A percentile compares a stretch with the other conserved stretches of the same genome.
These are phyloP conservation scores for Tylopilus sp. DNA, from an alignment of 1,284 basidiomycete genomes.

Conservation along the genomic window DNA sequence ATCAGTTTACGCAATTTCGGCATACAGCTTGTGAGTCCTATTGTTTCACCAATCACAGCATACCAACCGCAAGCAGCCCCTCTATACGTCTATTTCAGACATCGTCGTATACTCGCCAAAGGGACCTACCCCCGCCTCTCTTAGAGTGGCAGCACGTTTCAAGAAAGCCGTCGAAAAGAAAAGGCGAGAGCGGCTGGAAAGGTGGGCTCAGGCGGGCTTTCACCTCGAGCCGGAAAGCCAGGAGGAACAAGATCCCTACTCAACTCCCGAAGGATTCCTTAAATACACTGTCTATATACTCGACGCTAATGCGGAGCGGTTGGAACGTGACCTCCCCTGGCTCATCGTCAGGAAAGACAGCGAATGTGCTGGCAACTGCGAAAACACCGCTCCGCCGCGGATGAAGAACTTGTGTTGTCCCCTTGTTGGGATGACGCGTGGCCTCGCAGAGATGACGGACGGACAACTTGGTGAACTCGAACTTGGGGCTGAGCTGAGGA, in stretches of 20 bases:
- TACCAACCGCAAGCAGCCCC: conserved; percentile 46
- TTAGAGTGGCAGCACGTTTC: conserved; percentile 49
- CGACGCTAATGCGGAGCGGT: conserved; percentile 48
- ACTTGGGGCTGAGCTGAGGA: conserved; percentile 29
- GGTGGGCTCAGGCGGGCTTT: conserved; percentile 34
- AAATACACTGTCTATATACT: conserved; percentile 71
- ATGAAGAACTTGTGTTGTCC: conserved; percentile 1
- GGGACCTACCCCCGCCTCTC: conserved; percentile 52
- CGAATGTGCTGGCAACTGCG: conserved; percentile 34
- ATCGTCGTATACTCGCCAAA: conserved; percentile 65
- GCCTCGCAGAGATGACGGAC: conserved; percentile 35
- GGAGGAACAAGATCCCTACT: conserved; percentile 30
- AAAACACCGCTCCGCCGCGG: conserved; percentile 10
- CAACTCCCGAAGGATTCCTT: conserved; percentile 47
- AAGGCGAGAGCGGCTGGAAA: conserved; percentile 45
- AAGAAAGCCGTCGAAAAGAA: conserved; percentile 50
- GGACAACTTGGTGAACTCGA: conserved; percentile 34
- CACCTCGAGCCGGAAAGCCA: conserved; percentile 15
- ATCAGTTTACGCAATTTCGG: conserved; percentile 82
- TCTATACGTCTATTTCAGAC: conserved; percentile 70
- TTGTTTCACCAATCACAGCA: conserved; percentile 1
- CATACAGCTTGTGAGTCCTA: conserved; percentile 73
- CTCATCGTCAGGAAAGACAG: conserved; percentile 40
- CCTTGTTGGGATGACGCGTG: conserved; percentile 21
- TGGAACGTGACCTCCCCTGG: conserved; percentile 40